Percentiles rank a stretch among this genome's conserved stretches.
These are phyloP conservation scores for Volvox africanus DNA, from an alignment of 139 green algal species.

Conservation along the genomic window DNA sequence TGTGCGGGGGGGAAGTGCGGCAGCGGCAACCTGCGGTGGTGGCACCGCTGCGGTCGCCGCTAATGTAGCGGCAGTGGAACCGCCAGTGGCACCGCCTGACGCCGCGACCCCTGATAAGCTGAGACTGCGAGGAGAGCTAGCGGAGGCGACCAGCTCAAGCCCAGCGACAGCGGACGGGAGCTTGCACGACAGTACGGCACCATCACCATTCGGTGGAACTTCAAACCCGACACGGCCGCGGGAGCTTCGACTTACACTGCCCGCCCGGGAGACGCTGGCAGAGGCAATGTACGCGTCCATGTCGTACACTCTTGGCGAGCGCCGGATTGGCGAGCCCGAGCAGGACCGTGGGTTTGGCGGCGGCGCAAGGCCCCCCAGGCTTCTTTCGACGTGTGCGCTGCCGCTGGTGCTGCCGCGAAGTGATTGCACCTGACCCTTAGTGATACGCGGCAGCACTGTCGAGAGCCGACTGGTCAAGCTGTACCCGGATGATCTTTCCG, in stretches of 20 bases:
- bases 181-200: not conserved
- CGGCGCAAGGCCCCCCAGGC: not conserved
- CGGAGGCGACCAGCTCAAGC: not conserved
- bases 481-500: not conserved
- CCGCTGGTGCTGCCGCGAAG: not conserved
- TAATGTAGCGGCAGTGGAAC: not conserved
- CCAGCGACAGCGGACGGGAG: not conserved
- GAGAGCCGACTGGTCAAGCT: not conserved
- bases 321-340: not conserved
- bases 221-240: not conserved
- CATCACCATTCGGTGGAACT: not conserved
- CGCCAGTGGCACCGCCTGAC: too few species aligned
- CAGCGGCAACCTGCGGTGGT: not conserved
- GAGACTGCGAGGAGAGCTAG: not conserved
- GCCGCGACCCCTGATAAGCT: not conserved
- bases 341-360: not conserved
- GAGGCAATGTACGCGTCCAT: not conserved
- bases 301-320: slow-evolving; percentile 8
- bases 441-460: not conserved
- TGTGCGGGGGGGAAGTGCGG: not conserved
- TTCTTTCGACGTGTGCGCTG: not conserved
- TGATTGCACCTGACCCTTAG: not conserved
- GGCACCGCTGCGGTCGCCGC: not conserved
- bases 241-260: not conserved
- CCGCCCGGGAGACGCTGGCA: not conserved